These are phyloP conservation scores for Darksidea phi DNA, from an alignment of 495 filamentous ascomycete genomes.

Conservation along the genomic window DNA sequence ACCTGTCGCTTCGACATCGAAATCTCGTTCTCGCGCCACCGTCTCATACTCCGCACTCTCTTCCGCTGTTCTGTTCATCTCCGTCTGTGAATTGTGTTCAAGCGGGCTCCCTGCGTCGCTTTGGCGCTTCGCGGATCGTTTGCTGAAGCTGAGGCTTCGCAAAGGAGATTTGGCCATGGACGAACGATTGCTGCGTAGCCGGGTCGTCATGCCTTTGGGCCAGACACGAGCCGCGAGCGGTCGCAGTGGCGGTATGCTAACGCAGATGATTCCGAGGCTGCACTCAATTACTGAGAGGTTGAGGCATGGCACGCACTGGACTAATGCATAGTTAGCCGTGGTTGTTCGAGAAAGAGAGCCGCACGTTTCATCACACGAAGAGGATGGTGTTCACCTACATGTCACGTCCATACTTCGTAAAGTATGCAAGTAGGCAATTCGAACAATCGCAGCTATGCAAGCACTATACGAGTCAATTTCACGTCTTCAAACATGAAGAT, in stretches of 20 bases:
- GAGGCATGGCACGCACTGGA: slow-evolving; percentile 18
- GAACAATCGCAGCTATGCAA: slow-evolving; percentile 23
- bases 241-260: slow-evolving; percentile 29
- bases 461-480: slow-evolving; percentile 17
- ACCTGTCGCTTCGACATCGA: no score
- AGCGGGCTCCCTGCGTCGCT: neutral
- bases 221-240: slow-evolving; percentile 16
- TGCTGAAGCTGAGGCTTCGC: neutral
- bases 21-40: no score
- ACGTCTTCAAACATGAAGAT: neutral
- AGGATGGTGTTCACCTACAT: slow-evolving; percentile 12
- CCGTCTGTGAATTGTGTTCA: neutral
- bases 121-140: neutral
- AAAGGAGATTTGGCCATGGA: neutral
- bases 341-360: neutral
- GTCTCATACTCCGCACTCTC: neutral
- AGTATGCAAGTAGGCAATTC: slow-evolving; percentile 23
- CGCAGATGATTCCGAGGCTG: slow-evolving; percentile 31
- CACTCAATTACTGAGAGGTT: slow-evolving; percentile 31
- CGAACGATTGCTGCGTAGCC: slow-evolving; percentile 9
- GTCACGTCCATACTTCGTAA: slow-evolving; percentile 21
- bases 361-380: neutral
- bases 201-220: slow-evolving; percentile 6
- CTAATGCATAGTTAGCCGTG: slow-evolving; percentile 2
- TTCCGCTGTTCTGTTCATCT: neutral